Conservation (phyloP, 306 rosid species). For the Senna tora region DNA sequence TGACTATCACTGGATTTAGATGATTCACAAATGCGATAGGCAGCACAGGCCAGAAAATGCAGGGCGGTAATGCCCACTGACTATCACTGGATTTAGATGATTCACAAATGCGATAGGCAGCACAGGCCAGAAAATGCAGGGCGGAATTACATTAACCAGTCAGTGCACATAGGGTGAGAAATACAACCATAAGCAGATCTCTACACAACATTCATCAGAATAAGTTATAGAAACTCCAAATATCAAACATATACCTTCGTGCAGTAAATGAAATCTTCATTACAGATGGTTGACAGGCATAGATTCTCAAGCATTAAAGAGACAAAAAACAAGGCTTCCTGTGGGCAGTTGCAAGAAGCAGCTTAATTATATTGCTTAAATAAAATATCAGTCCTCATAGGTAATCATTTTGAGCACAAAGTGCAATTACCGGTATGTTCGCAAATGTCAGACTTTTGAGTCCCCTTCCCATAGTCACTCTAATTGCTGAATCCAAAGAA, state of each 20-base stretch:
- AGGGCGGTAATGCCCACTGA: conserved; percentile 42
- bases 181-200: conserved; percentile 12
- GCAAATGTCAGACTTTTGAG: conserved; percentile 29
- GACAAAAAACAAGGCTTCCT: conserved; percentile 46
- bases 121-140: conserved; percentile 14
- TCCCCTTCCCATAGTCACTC: conserved; percentile 43
- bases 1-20: conserved; percentile 37
- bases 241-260: conserved; percentile 37
- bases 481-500: conserved; percentile 44
- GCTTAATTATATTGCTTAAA: neutral
- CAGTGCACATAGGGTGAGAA: conserved; percentile 12
- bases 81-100: conserved; percentile 33
- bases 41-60: conserved; percentile 8
- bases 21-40: conserved; percentile 25
- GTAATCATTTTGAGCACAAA: neutral
- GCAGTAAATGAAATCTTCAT: conserved; percentile 50
- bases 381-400: neutral
- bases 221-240: neutral
- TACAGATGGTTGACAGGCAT: conserved; percentile 37
- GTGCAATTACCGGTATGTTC: conserved; percentile 28
- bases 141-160: conserved; percentile 18
- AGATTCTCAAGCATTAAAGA: conserved; percentile 43
- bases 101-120: conserved; percentile 25
- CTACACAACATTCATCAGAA: neutral
- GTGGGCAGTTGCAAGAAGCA: conserved; percentile 18